Evolutionary conservation across 805 yeast genomes (phyloP), one percentile per base, ranked within the genome.

Genomic region (Candida nanaspora): DNA sequence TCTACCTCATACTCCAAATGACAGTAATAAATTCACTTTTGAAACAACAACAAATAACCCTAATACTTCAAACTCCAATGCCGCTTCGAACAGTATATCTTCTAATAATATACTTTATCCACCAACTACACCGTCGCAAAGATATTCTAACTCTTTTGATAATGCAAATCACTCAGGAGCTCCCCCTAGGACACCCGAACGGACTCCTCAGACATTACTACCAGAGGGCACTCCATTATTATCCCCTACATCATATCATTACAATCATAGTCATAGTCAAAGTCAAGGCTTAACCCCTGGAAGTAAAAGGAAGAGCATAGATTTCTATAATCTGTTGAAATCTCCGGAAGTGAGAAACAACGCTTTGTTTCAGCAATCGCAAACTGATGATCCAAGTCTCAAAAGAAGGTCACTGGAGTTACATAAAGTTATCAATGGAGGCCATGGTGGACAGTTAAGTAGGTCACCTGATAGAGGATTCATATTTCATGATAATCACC

Each of bases 331-430:
- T 25, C 47, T 63, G 16, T 46, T 63, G 18, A 62, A 59, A 44
- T 59, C 67, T 3, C 68, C 68, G 4, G 66, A 61, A 26, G 51
- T 39, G 26, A 43, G 33, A 35, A 40, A 32, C 27, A 33, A 13
- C 33, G 37, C 25, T 16, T 19, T 30, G 21, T 18, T 28, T 27
- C 25, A 32, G 54, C 37, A 44, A 29, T 35, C 23, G 2, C 13
- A 35, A 13, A 22, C 26, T 7, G 42, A 37, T 18, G 41, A 36
- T 16, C 27, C 43, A 23, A 37, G 41, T 33, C 37, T 59, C 23
- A 63, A 61, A 43, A 43, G 61, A 42, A 48, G 61, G 23, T 60
- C 68, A 1, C 43, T 59, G 28, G 66, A 61, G 29, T 47, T 62
- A 20, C 53, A 55, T 44, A 53, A 52, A 28, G 53, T 57, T 6